phyloP scores from a whole-genome alignment of 306 rosid species.

The Castanea crenata region DNA sequence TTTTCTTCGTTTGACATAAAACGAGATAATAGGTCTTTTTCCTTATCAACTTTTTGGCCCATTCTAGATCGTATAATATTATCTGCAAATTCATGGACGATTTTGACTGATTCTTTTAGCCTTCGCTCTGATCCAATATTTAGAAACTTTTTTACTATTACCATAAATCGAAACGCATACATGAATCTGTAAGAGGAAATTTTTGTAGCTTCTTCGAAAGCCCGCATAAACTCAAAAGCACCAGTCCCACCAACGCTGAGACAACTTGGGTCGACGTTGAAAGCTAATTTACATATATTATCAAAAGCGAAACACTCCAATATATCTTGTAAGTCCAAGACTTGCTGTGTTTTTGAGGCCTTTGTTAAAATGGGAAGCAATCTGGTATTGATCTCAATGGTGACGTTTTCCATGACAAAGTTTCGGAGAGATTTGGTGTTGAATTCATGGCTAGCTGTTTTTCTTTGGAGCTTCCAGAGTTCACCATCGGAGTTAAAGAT shows the following conservation, averaged over 20 bases:
- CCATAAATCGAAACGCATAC: constrained; percentile 7
- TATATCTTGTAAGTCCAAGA: constrained; percentile 37
- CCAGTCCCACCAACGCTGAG: constrained; percentile 37
- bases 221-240: constrained; percentile 48
- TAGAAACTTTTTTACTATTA: constrained; percentile 31
- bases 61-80: too few species aligned
- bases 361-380: too few species aligned
- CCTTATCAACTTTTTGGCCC: too few species aligned
- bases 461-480: constrained; percentile 51
- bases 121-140: neutral
- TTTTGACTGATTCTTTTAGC: too few species aligned
- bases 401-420: constrained; percentile 28
- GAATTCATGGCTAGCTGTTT: too few species aligned
- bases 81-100: too few species aligned
- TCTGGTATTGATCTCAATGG: too few species aligned
- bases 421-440: neutral
- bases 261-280: constrained; percentile 53
- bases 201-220: constrained; percentile 56
- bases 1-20: too few species aligned
- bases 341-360: too few species aligned
- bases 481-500: too few species aligned
- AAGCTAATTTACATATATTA: constrained; percentile 62
- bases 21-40: too few species aligned
- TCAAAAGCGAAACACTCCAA: constrained; percentile 69
- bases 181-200: constrained; percentile 42